Evolutionary conservation across 2,329 filamentous ascomycete species (phyloP), one percentile per base, ranked within the genome.

Genomic region (Epichloe aotearoae): DNA sequence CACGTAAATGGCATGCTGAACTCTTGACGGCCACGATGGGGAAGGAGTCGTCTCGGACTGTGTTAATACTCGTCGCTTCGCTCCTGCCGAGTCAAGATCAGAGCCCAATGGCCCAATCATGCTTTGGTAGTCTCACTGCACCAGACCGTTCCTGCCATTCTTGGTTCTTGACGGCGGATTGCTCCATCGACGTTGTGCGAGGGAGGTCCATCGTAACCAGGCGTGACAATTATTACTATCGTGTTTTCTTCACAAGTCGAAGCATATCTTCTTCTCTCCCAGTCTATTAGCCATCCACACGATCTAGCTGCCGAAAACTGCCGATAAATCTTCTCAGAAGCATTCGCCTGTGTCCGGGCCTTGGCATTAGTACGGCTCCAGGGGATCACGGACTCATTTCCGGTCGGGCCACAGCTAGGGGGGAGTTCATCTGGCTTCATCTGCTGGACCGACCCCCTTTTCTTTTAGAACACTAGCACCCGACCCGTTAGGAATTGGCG

Each of bases 381-480:
- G 26, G 50, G 20, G 33, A 47, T 47, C 50, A 42, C 17, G 20
- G 45, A 33, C 39, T 51, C 50, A 51, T 51, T 51, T 51, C 50
- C 45, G 39, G 23, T 42, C 45, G 43, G 14, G 19, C 37, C 23
- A 40, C 37, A 30, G 45, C 45, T 23, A 26, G 19, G 12, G 6
- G 12, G 14, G 19, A 30, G 30, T 30, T 10, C 8, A 30, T 10
- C 30, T 30, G 8, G 30, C 30, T 30, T 30, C 30, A 11, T 30
- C 30, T 30, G 30, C 30, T 30, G 30, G 30, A 11, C n/a, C 37
- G 15, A 12, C 47, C 47, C 46, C 47, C 47, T 42, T 42, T 49
- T 49, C 41, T n/a, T 10, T 26, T 26, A 10, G 30, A 30, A 30
- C 30, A 30, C 30, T 30, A 30, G 30, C 30, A 30, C 30, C 30